A percentile compares a stretch with the other conserved stretches of the same genome.
phyloP scores from a whole-genome alignment of 768 basidiomycete species.

The Boletus huronensis region DNA sequence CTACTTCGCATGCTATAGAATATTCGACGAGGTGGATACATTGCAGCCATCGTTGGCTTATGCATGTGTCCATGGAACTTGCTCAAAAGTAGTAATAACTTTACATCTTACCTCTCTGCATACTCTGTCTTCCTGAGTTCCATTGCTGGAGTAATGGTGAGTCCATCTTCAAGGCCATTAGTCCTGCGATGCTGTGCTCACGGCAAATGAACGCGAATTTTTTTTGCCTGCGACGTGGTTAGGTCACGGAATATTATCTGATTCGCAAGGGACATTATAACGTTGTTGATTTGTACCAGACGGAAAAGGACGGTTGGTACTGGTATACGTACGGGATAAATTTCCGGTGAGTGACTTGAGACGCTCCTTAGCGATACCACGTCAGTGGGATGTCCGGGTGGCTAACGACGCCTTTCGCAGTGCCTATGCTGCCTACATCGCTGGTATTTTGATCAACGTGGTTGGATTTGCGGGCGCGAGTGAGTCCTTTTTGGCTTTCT shows the following conservation, averaged over 20 bases:
- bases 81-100: slow-evolving; percentile 66
- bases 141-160: slow-evolving; percentile 76
- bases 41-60: slow-evolving; percentile 75
- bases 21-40: slow-evolving; percentile 80
- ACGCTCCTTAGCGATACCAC: not conserved
- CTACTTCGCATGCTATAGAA: slow-evolving; percentile 40
- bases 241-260: slow-evolving; percentile 80
- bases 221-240: not conserved
- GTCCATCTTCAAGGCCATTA: slow-evolving; percentile 6
- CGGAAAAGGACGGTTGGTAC: slow-evolving; percentile 61
- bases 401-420: slow-evolving; percentile 27
- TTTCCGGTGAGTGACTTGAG: slow-evolving; percentile 44
- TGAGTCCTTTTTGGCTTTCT: slow-evolving; percentile 27
- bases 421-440: slow-evolving; percentile 63
- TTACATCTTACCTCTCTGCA: slow-evolving; percentile 78
- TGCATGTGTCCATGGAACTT: slow-evolving; percentile 78
- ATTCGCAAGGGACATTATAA: slow-evolving; percentile 67
- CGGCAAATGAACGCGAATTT: not conserved
- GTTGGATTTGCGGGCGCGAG: slow-evolving; percentile 79
- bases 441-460: slow-evolving; percentile 79
- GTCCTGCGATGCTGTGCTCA: not conserved
- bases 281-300: slow-evolving; percentile 67
- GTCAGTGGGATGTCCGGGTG: slow-evolving; percentile 3
- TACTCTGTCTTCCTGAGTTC: slow-evolving; percentile 81
- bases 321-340: slow-evolving; percentile 74